Evolutionary conservation across 2,329 filamentous ascomycete genomes (phyloP), one percentile per base, ranked within the genome.

Genomic region (Macrophomina pseudophaseolina): DNA sequence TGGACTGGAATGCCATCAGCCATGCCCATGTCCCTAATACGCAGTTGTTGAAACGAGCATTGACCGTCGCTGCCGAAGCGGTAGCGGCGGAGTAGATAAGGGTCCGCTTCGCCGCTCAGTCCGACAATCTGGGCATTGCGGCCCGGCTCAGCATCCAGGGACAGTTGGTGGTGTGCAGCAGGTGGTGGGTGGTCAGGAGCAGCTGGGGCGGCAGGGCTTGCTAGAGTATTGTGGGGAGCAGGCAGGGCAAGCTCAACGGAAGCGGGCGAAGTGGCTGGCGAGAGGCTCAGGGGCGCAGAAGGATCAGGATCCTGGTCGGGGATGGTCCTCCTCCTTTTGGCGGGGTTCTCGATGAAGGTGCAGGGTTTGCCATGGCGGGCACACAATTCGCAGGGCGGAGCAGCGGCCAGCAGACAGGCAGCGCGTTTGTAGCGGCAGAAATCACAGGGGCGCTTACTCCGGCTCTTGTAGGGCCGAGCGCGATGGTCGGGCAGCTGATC

Each of bases 341-440:
- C 76, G 40, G 74, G 72, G 35, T 72, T 71, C 66, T 83, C 80
- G 23, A 82, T 73, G 69, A 83, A 83, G 3, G 81, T 82, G 70
- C 81, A 83, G 35, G 80, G 75, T 42, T 78, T 78, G 68, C 76
- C 75, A 68, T 81, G 80, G 8, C 79, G 74, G n/a, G 76, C 72
- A 66, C 81, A 83, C 8, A 81, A 71, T 63, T 79, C 78, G 68
- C 81, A 83, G 5, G 81, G 81, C 16, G 80, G 81, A 14, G 73
- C 69, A 8, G 68, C 71, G 30, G 82, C 79, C 51, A 82, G 79
- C 66, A 81, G 80, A 69, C 80, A 83, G 9, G 80, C 80, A 1
- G 80, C 79, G 69, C 82, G 81, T 66, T 81, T 78, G 18, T 78
- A 79, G 11, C 80, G 76, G 68, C 80, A 83, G 70, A 82, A 82